Evolutionary conservation across 2,329 filamentous ascomycete genomes (phyloP), one percentile per base, ranked within the genome.

Genomic region (Calonectria hawksworthii): DNA sequence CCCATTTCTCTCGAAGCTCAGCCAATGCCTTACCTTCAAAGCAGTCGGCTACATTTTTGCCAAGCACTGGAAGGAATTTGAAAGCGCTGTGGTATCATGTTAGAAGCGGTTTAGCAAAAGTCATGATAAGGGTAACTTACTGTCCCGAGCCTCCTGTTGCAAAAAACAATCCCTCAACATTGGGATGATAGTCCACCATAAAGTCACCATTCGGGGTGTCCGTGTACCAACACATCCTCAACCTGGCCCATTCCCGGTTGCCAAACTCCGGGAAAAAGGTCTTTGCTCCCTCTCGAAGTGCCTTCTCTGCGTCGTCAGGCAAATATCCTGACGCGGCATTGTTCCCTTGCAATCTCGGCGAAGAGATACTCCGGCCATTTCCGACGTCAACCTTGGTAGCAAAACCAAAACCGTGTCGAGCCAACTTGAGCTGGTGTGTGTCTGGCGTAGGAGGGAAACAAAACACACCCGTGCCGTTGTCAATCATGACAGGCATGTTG

Each of bases 321-420:
- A 89, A 83, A 61, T 77, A 86, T 0, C 87, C 87, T 0, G 89
- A 84, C 3, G 81, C 80, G 2, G 84, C 82, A 73, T 85, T 85
- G 74, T 83, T 84, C 23, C 68, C 75, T 30, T 83, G 79, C 3
- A 81, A 76, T 47, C 82, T 83, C 0, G 83, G 85, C 1, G 81
- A 77, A 0, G 66, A 86, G 18, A 86, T 68, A 52, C 69, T 51
- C 36, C 77, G 75, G 8, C 44, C 65, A 10, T 23, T 38, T 56
- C 54, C 82, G 21, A 74, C 73, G 14, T 51, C n/a, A 32, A 76
- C 73, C 13, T 76, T 56, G n/a, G 79, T 83, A 8, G 85, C 82
- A 77, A 90, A 92, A 1, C 91, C 92, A 76, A 88, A 91, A 0
- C 88, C 90, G 80, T 93, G 91, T 14, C 91, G 85, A 0, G 91